phyloP scores from a whole-genome alignment of 176 grass and related monocot genomes.

The Zizania latifolia region DNA sequence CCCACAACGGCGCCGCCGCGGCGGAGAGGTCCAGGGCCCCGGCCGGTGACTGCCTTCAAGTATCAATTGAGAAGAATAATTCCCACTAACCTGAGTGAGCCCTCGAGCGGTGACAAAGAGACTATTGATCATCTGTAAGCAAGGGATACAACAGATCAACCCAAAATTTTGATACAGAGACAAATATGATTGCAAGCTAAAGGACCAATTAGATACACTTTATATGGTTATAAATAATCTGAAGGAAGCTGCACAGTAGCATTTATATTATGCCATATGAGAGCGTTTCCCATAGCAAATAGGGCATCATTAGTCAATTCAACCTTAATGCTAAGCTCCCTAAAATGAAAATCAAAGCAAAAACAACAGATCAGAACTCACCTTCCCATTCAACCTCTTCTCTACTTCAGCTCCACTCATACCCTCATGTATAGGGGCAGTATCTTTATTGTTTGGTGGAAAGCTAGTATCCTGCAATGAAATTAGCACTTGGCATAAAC shows the following conservation, averaged over 20 bases:
- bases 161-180: neutral
- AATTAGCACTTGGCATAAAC: constrained; percentile 27
- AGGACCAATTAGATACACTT: neutral
- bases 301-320: constrained; percentile 1
- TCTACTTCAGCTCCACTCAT: too few relatives aligned
- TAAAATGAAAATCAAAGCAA: constrained; percentile 10
- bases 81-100: too few relatives aligned
- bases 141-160: neutral
- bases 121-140: neutral
- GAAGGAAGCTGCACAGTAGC: neutral
- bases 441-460: too few relatives aligned
- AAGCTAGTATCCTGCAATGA: too few relatives aligned
- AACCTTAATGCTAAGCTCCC: neutral
- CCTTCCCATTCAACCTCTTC: constrained; percentile 59
- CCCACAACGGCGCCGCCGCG: too few relatives aligned
- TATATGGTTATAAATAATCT: constrained; percentile 6
- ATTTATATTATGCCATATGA: constrained; percentile 19
- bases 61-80: too few relatives aligned
- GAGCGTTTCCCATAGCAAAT: constrained; percentile 6
- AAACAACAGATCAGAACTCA: constrained; percentile 1
- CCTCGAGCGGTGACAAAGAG: too few relatives aligned
- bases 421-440: too few relatives aligned
- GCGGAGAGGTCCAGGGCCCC: too few relatives aligned
- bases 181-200: neutral
- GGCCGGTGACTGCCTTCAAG: too few relatives aligned